Evolutionary conservation across 257 asterid species (phyloP), one percentile per base, ranked within the genome.

Genomic region (Solanum habrochaites): DNA sequence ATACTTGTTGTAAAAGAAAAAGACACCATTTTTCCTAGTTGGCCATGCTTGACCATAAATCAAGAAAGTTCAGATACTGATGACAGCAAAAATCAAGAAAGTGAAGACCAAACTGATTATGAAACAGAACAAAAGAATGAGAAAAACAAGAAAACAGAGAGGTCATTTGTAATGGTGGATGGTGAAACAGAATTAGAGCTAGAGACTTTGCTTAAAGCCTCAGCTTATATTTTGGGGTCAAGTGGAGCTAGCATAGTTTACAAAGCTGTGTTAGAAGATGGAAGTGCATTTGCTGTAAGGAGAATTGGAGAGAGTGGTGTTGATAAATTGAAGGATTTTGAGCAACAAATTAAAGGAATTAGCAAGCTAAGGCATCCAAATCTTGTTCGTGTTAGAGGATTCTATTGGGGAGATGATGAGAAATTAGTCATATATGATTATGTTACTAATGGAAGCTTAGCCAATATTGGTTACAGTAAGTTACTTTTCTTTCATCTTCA

Each of bases 401-500:
- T 94, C 91, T 95, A 90, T 32, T 94, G 97, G 94, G 98, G 99
- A 85, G 98, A 94, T 8, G 96, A 94, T 90, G 99, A 97, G 87
- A 97, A 94, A 94, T 98, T 97, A 25, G 93, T 95, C 49, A 91
- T 97, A 64, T 91, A 87, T 89, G 99, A 97, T n/a, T 94, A 93
- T 66, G 89, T 97, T 93, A 88, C 95, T 78, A 94, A 93, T 89
- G 98, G 99, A 87, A 95, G 96, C 95, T 90, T 97, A 89, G 99
- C 98, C 88, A 94, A 91, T 85, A 91, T 93, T 85, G 93, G 95
- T 87, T 92, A 90, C 96, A 94, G 99, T 97, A 94, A 94, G 98
- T 89, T 11, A 29, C 88, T 62, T 16, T 21, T 11, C 49, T 40
- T 56, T 85, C 80, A 3, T 23, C 80, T 39, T 31, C 8, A 25